Percentiles rank a stretch among this genome's conserved stretches.
Conservation (phyloP, 768 basidiomycete species). For the Hydnomerulius pinastri region DNA sequence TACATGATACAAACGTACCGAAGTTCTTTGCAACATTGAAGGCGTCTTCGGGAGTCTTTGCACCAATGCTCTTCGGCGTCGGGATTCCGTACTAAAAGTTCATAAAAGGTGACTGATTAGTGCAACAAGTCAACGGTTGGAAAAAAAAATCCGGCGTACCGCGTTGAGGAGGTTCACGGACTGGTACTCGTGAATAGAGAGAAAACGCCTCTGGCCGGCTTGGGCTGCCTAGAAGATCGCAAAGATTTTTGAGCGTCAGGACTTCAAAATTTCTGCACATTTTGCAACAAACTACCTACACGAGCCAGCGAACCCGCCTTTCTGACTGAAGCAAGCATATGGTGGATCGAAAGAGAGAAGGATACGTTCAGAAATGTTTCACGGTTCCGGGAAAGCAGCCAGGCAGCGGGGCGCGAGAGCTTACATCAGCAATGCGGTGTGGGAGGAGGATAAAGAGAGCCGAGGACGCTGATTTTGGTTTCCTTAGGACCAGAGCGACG, state of each 20-base stretch:
- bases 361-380: slow-evolving; percentile 9
- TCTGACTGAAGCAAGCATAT: slow-evolving; percentile 69
- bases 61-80: slow-evolving; percentile 88
- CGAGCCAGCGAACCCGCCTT: slow-evolving; percentile 66
- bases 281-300: slow-evolving; percentile 37
- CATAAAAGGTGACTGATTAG: slow-evolving; percentile 4
- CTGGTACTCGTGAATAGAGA: slow-evolving; percentile 98
- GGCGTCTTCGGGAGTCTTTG: slow-evolving; percentile 88
- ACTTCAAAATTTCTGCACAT: background rate
- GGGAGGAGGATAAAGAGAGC: background rate
- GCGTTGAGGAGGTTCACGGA: slow-evolving; percentile 93
- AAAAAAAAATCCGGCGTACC: slow-evolving; percentile 45
- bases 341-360: slow-evolving; percentile 27
- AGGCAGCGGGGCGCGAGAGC: slow-evolving; percentile 16
- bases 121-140: background rate
- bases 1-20: slow-evolving; percentile 47
- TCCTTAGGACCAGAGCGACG: slow-evolving; percentile 61
- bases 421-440: slow-evolving; percentile 43
- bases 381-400: slow-evolving; percentile 11
- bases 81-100: slow-evolving; percentile 85
- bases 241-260: background rate
- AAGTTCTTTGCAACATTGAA: slow-evolving; percentile 87
- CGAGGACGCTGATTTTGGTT: slow-evolving; percentile 8
- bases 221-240: slow-evolving; percentile 51
- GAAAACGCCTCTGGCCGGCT: slow-evolving; percentile 85